Conservation (phyloP, 768 basidiomycete species). For the Tricholomella constricta region DNA sequence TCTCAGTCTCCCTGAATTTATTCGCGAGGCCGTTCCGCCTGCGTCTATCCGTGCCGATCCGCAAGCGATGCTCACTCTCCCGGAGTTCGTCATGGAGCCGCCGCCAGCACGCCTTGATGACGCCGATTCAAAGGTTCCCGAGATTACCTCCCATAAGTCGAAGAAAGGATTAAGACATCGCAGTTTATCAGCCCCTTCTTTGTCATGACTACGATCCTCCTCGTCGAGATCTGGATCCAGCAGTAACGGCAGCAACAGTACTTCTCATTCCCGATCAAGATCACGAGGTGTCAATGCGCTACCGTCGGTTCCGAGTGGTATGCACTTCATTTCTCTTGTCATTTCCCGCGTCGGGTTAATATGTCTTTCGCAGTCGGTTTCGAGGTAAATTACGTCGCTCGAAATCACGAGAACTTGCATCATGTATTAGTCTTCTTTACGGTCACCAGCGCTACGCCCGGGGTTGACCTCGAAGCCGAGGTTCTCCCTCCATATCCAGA, state of each 20-base stretch:
- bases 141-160: constrained; percentile 18
- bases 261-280: constrained; percentile 19
- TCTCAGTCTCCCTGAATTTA: constrained; percentile 63
- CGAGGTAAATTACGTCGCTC: constrained; percentile 57
- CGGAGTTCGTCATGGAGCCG: constrained; percentile 60
- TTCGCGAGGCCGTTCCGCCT: constrained; percentile 52
- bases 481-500: constrained; percentile 53
- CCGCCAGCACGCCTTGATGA: constrained; percentile 31
- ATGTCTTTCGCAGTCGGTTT: constrained; percentile 31
- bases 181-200: constrained; percentile 62
- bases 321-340: neutral
- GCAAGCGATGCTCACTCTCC: constrained; percentile 54
- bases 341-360: constrained; percentile 1
- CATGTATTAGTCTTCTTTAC: constrained; percentile 78
- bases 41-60: constrained; percentile 36
- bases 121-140: constrained; percentile 10
- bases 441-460: constrained; percentile 48
- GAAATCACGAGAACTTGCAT: constrained; percentile 85
- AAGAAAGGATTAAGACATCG: constrained; percentile 44
- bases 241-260: constrained; percentile 2
- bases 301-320: constrained; percentile 20
- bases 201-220: constrained; percentile 58
- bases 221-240: constrained; percentile 24
- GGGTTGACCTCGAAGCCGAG: constrained; percentile 64
- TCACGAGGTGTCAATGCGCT: constrained; percentile 17